Base-by-base conservation (phyloP, 768 basidiomycete species). In the Coprinellus micaceus region DNA sequence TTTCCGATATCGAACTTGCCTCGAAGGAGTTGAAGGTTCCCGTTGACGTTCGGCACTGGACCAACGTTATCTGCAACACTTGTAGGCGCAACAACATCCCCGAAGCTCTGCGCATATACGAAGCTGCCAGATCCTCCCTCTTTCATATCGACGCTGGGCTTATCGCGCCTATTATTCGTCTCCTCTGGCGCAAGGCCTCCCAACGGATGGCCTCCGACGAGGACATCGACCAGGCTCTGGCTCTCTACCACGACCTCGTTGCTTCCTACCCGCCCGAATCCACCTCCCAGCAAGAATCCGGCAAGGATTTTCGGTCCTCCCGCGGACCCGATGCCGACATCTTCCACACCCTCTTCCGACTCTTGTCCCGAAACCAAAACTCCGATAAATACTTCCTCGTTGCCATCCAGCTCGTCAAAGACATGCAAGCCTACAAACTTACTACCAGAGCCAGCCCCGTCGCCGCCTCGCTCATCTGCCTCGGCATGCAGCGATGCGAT, bases 401-500 rank as follows among this genome's bases (percentile, higher is more conserved):
- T 6, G 78, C 80, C 0, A 61, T 78, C 33, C 67, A 74, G 9
- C 73, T 94, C 24, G 61, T 91, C 17, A 74, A 80, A 37, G 89
- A 92, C 60, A 89, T 94, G 83, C 74, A 82, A 41, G 53, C 63
- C 3, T 79, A 82, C 30, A 66, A 73, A 4, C 65, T 91, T 22
- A 64, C 75, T 0, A 64, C 75, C 61, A 69, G 79, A 54, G 71
- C 78, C 54, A 77, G 76, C 33, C 63, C 76, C 60, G 74, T 67
- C 13, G 69, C 80, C 12, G 74, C 82, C 4, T 79, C 82, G 2
- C 69, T 82, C 36, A 77, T 87, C 43, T 77, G 88, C 50, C 69
- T 89, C 44, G 78, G 83, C 46, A 92, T 95, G 85, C 80, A 81
- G 24, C 71, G 75, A n/a, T 72, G 83, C 1, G 63, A 77, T 1